Percentiles rank a stretch among this genome's conserved stretches.
Conservation (phyloP, 2,329 filamentous ascomycete genomes). For the Chrysoporthe austroafricana region DNA sequence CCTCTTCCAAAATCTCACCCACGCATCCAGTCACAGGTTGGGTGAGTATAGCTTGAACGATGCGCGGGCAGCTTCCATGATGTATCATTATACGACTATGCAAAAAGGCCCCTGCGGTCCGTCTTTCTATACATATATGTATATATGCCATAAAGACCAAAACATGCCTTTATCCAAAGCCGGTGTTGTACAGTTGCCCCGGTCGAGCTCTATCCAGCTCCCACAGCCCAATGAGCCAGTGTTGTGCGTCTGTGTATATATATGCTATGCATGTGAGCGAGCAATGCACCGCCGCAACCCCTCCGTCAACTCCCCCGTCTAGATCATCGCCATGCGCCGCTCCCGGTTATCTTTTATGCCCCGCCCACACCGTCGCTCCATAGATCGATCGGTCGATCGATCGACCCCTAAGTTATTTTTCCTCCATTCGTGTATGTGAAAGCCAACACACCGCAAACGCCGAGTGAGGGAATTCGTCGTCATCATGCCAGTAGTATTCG, state of each 20-base stretch:
- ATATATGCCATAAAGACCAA: not conserved
- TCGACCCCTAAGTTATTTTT: not conserved
- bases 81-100: slow-evolving; percentile 10
- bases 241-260: not conserved
- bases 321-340: too few relatives aligned
- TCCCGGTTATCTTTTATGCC: not conserved
- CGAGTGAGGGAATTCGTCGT: slow-evolving; percentile 1
- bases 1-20: too few relatives aligned
- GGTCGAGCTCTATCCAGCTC: not conserved
- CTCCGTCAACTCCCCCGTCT: too few relatives aligned
- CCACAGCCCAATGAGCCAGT: not conserved
- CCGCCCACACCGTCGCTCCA: not conserved
- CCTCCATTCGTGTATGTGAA: not conserved
- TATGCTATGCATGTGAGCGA: not conserved
- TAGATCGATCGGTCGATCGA: too few relatives aligned
- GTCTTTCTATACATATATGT: slow-evolving; percentile 1
- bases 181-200: not conserved
- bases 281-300: too few relatives aligned
- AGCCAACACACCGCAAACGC: slow-evolving; percentile 7
- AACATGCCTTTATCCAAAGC: not conserved
- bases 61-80: not conserved
- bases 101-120: not conserved
- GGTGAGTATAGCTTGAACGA: too few relatives aligned
- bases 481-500: slow-evolving; percentile 3
- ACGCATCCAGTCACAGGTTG: too few relatives aligned